Evolutionary conservation across 805 yeast species (phyloP).

Genomic region (Cyberlindnera mississippiensis): DNA sequence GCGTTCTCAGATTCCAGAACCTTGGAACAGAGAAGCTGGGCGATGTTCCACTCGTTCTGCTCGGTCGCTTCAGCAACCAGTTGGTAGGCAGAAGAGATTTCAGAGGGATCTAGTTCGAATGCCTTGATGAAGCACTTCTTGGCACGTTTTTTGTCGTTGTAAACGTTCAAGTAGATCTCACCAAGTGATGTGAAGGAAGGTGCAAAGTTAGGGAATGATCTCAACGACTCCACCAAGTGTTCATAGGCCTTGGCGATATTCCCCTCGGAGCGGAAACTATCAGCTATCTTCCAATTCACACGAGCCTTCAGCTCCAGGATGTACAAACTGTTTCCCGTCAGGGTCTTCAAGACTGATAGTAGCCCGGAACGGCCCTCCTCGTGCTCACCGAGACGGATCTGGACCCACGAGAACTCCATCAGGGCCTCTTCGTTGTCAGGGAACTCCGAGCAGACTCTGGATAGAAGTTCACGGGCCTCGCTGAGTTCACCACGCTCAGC

Average conservation of each 20-base stretch:
- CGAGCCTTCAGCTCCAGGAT: conserved; percentile 55
- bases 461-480: conserved; percentile 52
- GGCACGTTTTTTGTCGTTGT: conserved; percentile 61
- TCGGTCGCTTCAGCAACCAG: conserved; percentile 68
- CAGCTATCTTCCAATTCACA: conserved; percentile 70
- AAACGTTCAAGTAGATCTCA: conserved; percentile 55
- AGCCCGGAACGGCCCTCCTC: conserved; percentile 50
- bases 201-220: conserved; percentile 61
- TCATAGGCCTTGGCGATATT: conserved; percentile 49
- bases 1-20: conserved; percentile 63
- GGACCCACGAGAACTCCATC: conserved; percentile 77
- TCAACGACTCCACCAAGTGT: conserved; percentile 56
- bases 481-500: conserved; percentile 58
- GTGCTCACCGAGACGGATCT: conserved; percentile 48
- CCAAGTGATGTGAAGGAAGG: conserved; percentile 85
- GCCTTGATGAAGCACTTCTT: conserved; percentile 86
- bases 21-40: conserved; percentile 65
- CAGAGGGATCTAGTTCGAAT: conserved; percentile 78
- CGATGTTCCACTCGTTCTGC: conserved; percentile 77
- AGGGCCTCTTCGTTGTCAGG: conserved; percentile 59
- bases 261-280: conserved; percentile 43
- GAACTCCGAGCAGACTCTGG: conserved; percentile 41
- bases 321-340: conserved; percentile 48
- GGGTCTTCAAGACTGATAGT: conserved; percentile 28
- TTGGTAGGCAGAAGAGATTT: conserved; percentile 67